Evolutionary conservation across 495 filamentous ascomycete genomes (phyloP), one percentile per base, ranked within the genome.

Genomic region (Sporormia fimetaria): DNA sequence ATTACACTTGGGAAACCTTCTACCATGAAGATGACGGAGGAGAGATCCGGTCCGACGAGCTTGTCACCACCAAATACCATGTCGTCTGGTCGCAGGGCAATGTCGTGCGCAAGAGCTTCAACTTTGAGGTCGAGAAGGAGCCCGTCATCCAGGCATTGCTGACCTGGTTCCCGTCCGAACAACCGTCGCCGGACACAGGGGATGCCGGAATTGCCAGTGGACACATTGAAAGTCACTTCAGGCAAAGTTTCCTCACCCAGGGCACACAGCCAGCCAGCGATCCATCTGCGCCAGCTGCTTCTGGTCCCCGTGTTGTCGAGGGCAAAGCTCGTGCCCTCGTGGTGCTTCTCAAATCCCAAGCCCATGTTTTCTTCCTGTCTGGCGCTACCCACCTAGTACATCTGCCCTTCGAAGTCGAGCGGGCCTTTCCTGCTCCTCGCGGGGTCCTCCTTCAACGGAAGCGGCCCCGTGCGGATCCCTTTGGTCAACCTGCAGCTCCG

Each of bases 71-170:
- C 3, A 71, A 80, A 22, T 70, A 70, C 44, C 81, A 82, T 51
- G 90, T 94, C 23, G 75, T 94, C 44, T 99, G 87, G 87, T 94
- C 84, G 22, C 74, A 83, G 37, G 86, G 83, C 29, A 81, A 81
- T 33, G 65, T 92, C 25, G 78, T 94, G 54, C 83, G 83, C 40
- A 83, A 86, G 55, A 74, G 83, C 44, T 99, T 87, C 64, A 76
- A 73, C 35, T 83, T 95, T 57, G 81, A 88, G 40, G 63, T 83
- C 6, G 90, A 96, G 55, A 78, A 85, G 42, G 85, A 95, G 56
- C 66, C 76, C 23, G 77, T 96, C 38, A 71, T 70, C 25, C 82
- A 94, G 58, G 90, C 85, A 11, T 61, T 94, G 9, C 71, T 96
- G 44, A 83, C 88, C 20, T 75, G 72, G 45, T 98, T 98, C 49